Percentiles rank a stretch among this genome's conserved stretches.
Evolutionary conservation across 164 flowering plant genomes (phyloP).

Genomic region (Magnolia officinalis): DNA sequence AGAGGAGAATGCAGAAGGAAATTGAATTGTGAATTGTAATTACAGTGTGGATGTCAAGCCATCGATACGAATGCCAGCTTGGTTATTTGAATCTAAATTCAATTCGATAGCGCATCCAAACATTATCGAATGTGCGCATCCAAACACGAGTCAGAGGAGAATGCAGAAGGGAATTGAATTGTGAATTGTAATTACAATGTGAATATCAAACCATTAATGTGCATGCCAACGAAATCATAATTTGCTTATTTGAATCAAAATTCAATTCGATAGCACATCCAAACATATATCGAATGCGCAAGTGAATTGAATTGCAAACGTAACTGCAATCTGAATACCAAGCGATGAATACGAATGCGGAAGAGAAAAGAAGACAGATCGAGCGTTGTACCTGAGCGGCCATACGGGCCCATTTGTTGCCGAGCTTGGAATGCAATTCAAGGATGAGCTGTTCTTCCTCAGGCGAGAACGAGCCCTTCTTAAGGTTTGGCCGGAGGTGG

Average conservation of each 20-base stretch:
- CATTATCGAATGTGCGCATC: too few species aligned
- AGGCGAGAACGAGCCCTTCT: slow-evolving; percentile 62
- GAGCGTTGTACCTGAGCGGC: slow-evolving; percentile 50
- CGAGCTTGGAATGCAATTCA: slow-evolving; percentile 63
- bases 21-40: too few species aligned
- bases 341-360: background rate
- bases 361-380: slow-evolving; percentile 2
- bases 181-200: too few species aligned
- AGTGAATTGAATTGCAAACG: background rate
- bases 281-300: background rate
- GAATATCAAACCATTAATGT: too few species aligned
- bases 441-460: slow-evolving; percentile 64
- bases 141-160: too few species aligned
- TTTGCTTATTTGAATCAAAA: background rate
- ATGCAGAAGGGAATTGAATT: too few species aligned
- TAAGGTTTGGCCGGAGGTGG: slow-evolving; percentile 75
- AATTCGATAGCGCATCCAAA: too few species aligned
- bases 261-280: background rate
- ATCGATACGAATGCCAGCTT: too few species aligned
- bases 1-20: too few species aligned
- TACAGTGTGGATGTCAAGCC: too few species aligned
- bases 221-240: too few species aligned
- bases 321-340: background rate
- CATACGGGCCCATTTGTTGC: slow-evolving; percentile 92
- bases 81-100: too few species aligned